Base-by-base conservation (phyloP, 2,329 filamentous ascomycete species). In the Zymoseptoria tritici region DNA sequence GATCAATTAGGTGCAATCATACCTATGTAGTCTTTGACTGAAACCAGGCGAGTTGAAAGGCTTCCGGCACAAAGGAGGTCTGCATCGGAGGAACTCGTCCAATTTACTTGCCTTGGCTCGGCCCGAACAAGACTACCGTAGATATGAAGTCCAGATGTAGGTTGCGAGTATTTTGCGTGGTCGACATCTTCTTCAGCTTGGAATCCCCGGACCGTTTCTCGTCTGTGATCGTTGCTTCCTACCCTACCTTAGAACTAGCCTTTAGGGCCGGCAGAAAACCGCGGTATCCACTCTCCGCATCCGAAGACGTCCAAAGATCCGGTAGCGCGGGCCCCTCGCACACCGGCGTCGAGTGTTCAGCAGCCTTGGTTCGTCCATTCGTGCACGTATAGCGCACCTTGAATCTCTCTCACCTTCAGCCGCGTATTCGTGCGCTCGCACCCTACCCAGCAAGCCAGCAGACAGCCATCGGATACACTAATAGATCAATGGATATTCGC, bases 401-500 rank as follows among this genome's bases (percentile, higher is more conserved):
- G 29, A 26, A 9, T 24, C n/a, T 51, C 49, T 31, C 49, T 13
- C 20, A 22, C 19, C 26, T 52, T 20, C 42, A 20, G 19, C n/a
- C 49, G 56, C 56, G 7, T 53, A 16, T 21, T 29, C 29, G 52
- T 53, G 52, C 52, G 52, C 29, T 53, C 52, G 52, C 52, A 57
- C 56, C 20, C 20, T 16, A 7, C 53, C 31, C 11, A 29, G 24
- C 55, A 31, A 31, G 36, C 46, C 55, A 29, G 55, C 21, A 49
- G 50, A 57, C 24, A 6, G 55, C 49, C 36, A 52, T 49, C 29
- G 7, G 52, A n/a, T 36, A 29, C 22, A 46, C 52, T 20, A 36
- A 29, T 9, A 53, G 57, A 58, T 58, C 54, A 60, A 64, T 62
- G 59, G 59, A 55, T 59, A 24, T 46, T 57, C 55, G 61, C 53